Evolutionary conservation across 768 basidiomycete species (phyloP).

Genomic region (Tulasnella sp.): DNA sequence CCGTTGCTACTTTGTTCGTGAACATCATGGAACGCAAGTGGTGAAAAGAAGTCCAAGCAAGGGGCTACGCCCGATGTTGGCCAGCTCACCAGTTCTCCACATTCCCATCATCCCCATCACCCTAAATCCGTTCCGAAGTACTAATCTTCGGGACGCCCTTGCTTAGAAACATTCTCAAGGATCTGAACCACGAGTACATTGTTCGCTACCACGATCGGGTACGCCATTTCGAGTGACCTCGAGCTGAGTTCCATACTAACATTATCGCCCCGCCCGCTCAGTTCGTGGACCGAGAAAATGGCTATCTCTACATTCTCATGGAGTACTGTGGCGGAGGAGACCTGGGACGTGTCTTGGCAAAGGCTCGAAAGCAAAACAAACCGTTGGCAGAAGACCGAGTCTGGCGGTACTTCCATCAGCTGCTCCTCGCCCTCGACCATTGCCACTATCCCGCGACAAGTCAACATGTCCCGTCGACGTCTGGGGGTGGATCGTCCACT

Average conservation of each 20-base stretch:
- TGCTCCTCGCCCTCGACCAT: slow-evolving; percentile 76
- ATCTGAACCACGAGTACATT: slow-evolving; percentile 89
- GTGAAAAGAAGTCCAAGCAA: no score
- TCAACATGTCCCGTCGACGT: background rate
- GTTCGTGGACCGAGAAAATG: slow-evolving; percentile 79
- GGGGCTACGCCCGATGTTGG: background rate
- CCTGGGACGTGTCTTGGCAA: slow-evolving; percentile 41
- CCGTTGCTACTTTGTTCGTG: no score
- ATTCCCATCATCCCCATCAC: background rate
- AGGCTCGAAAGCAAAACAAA: slow-evolving; percentile 29
- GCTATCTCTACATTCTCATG: slow-evolving; percentile 96
- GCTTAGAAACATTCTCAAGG: slow-evolving; percentile 86
- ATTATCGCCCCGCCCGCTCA: slow-evolving; percentile 16
- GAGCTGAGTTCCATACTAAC: slow-evolving; percentile 18
- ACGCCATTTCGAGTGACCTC: slow-evolving; percentile 2
- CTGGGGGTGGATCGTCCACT: background rate
- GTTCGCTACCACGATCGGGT: slow-evolving; percentile 86
- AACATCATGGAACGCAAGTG: no score
- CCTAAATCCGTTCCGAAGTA: background rate
- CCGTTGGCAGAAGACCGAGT: slow-evolving; percentile 84
- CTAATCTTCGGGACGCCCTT: background rate
- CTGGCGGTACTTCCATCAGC: slow-evolving; percentile 94
- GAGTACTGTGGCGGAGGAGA: slow-evolving; percentile 98
- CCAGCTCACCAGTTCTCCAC: background rate
- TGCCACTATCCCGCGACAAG: slow-evolving; percentile 75